These are phyloP conservation scores for Tulasnella sp. DNA, from an alignment of 768 basidiomycete genomes.

Conservation along the genomic window DNA sequence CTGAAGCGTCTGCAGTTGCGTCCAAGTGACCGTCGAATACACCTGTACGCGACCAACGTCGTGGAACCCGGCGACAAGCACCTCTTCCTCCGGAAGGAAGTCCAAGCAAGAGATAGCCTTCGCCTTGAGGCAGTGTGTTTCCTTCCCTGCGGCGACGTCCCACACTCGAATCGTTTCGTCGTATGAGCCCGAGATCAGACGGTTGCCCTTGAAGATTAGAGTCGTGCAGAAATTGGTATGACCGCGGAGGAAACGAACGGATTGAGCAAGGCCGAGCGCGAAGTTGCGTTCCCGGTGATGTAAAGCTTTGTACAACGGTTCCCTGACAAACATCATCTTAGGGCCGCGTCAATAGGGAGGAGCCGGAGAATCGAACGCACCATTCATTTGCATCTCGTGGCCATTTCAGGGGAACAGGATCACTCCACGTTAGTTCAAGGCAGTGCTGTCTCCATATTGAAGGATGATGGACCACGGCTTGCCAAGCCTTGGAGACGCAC, in stretches of 20 bases:
- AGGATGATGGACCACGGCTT: slow-evolving; percentile 48
- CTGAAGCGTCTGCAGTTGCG: slow-evolving; percentile 26
- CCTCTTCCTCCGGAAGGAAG: slow-evolving; percentile 76
- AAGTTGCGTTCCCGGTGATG: slow-evolving; percentile 85
- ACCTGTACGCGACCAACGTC: slow-evolving; percentile 88
- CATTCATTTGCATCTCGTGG: slow-evolving; percentile 56
- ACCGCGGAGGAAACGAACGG: slow-evolving; percentile 65
- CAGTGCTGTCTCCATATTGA: slow-evolving; percentile 73
- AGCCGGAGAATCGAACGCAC: slow-evolving; percentile 36
- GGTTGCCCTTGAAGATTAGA: slow-evolving; percentile 59
- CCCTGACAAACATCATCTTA: slow-evolving; percentile 32
- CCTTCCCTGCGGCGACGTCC: slow-evolving; percentile 62
- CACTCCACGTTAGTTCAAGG: slow-evolving; percentile 30
- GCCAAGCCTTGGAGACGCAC: slow-evolving; percentile 42
- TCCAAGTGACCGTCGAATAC: slow-evolving; percentile 71
- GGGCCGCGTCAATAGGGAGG: background rate
- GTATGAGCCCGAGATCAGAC: slow-evolving; percentile 82
- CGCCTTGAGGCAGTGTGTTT: slow-evolving; percentile 69
- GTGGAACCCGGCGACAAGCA: slow-evolving; percentile 87
- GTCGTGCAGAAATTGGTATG: slow-evolving; percentile 88
- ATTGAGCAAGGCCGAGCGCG: slow-evolving; percentile 63
- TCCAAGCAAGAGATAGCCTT: slow-evolving; percentile 68
- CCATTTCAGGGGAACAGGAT: slow-evolving; percentile 20
- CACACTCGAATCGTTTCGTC: slow-evolving; percentile 91
- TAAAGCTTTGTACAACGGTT: slow-evolving; percentile 66